Conservation (phyloP, 2,329 filamentous ascomycete species). For the Venturia effusa region DNA sequence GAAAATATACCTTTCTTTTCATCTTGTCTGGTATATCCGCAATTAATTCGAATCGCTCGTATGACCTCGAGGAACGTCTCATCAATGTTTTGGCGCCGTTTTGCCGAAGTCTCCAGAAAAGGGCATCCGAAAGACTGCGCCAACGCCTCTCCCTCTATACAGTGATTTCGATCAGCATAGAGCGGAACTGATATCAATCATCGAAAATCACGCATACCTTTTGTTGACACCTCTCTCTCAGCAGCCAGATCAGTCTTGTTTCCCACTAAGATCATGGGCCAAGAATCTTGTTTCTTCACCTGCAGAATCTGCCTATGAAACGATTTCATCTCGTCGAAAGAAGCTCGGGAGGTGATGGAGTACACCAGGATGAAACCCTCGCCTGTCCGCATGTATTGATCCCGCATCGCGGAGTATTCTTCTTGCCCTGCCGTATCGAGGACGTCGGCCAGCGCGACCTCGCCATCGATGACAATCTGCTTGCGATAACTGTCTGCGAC, state of each 20-base stretch:
- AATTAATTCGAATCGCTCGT: constrained; percentile 93
- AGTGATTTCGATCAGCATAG: constrained; percentile 10
- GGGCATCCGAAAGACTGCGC: constrained; percentile 86
- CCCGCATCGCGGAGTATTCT: constrained; percentile 97
- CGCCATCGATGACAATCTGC: constrained; percentile 97
- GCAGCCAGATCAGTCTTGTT: constrained; percentile 98
- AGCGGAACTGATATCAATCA: not conserved
- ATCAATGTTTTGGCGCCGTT: constrained; percentile 95
- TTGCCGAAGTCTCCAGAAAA: constrained; percentile 97
- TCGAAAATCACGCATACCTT: constrained; percentile 52
- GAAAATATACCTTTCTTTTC: not conserved
- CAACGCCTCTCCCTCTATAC: constrained; percentile 74
- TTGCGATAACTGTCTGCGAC: constrained; percentile 91
- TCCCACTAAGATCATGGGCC: constrained; percentile 95
- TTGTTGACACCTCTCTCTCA: constrained; percentile 81
- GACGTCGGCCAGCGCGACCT: constrained; percentile 93
- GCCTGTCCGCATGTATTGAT: constrained; percentile 98
- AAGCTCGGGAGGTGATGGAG: constrained; percentile 94
- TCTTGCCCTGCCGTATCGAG: constrained; percentile 97
- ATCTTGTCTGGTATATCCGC: constrained; percentile 30
- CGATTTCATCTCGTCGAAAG: constrained; percentile 94
- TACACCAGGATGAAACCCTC: constrained; percentile 97
- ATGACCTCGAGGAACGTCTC: constrained; percentile 98
- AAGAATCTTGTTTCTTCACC: constrained; percentile 99
- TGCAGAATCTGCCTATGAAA: constrained; percentile 98